These are phyloP conservation scores for Cladobotryum protrusum DNA, from an alignment of 2,329 filamentous ascomycete genomes.

Conservation along the genomic window DNA sequence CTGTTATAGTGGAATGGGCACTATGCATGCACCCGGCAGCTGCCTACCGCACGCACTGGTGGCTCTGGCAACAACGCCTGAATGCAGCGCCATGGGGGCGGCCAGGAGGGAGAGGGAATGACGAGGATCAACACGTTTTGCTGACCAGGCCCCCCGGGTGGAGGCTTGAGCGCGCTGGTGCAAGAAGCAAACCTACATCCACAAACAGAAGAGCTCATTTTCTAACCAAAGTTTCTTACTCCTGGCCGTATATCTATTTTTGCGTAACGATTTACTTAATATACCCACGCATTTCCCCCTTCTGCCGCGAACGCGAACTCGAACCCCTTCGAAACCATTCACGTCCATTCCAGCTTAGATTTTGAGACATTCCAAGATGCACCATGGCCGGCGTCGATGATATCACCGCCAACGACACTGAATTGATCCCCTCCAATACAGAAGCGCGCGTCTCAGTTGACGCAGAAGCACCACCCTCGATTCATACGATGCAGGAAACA, in stretches of 20 bases:
- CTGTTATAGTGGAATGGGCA: too few relatives aligned
- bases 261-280: too few relatives aligned
- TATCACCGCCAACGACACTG: conserved; percentile 9
- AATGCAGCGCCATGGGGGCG: not conserved
- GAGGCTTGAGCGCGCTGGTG: conserved; percentile 7
- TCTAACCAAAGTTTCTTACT: too few relatives aligned
- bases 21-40: too few relatives aligned
- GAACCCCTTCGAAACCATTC: not conserved
- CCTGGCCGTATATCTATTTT: too few relatives aligned
- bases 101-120: too few relatives aligned
- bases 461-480: not conserved
- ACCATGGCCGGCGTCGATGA: conserved; percentile 12
- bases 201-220: too few relatives aligned
- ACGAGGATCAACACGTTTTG: not conserved
- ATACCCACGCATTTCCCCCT: not conserved
- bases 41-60: not conserved
- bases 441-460: conserved; percentile 5
- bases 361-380: conserved; percentile 8
- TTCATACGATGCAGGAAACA: not conserved
- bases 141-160: not conserved
- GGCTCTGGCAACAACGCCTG: conserved; percentile 6
- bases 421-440: conserved; percentile 6
- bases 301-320: too few relatives aligned
- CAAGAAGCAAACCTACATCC: conserved; percentile 3
- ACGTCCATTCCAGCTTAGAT: not conserved